Evolutionary conservation across 768 basidiomycete species (phyloP).

Genomic region (Hydnum rufescens): DNA sequence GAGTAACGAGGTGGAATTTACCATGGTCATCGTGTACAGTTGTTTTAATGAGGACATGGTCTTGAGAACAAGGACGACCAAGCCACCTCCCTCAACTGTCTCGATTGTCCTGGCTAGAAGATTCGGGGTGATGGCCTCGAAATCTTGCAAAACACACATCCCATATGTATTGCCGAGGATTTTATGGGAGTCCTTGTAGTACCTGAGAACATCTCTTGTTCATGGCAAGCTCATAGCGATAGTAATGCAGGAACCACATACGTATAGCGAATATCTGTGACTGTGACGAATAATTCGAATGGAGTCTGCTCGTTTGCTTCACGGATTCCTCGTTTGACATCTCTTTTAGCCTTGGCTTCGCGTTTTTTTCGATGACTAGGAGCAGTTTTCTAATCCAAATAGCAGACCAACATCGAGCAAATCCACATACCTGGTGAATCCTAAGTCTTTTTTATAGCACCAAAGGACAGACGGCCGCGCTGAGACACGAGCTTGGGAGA

Average conservation of each 20-base stretch:
- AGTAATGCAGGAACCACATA: conserved; percentile 23
- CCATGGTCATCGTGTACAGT: conserved; percentile 79
- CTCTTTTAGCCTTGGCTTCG: conserved; percentile 89
- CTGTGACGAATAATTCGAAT: conserved; percentile 94
- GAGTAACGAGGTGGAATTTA: conserved; percentile 13
- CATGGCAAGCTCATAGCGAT: background rate
- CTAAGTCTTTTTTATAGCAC: conserved; percentile 98
- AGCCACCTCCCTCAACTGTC: conserved; percentile 89
- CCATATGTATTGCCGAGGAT: conserved; percentile 95
- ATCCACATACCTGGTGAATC: conserved; percentile 64
- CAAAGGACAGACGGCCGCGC: conserved; percentile 83
- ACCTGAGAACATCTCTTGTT: conserved; percentile 24
- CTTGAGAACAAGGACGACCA: conserved; percentile 76
- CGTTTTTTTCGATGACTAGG: conserved; percentile 84
- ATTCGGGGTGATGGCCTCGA: conserved; percentile 96
- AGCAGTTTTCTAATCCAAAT: conserved; percentile 2
- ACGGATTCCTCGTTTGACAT: conserved; percentile 82
- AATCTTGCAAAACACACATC: conserved; percentile 93
- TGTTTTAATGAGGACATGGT: conserved; percentile 88
- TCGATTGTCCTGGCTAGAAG: conserved; percentile 91
- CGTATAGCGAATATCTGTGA: conserved; percentile 98
- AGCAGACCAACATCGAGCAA: background rate
- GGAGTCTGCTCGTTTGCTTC: conserved; percentile 93
- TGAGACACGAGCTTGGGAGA: conserved; percentile 79
- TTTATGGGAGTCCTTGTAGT: conserved; percentile 95